Base-by-base conservation (phyloP, 768 basidiomycete species). In the Auricularia cornea region DNA sequence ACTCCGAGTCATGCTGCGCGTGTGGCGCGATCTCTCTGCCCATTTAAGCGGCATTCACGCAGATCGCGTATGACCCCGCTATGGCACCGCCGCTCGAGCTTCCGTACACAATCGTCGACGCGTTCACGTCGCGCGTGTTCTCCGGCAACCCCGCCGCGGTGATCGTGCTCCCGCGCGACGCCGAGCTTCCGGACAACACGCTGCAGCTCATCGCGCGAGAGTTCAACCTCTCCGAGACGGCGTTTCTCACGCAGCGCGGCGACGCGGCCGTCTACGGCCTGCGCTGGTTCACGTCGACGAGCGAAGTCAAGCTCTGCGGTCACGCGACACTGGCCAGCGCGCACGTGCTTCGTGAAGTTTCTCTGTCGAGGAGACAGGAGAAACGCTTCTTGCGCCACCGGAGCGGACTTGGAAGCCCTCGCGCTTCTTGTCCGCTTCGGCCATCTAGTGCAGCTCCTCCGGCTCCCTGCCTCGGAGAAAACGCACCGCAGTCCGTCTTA, bases 281-380 rank as follows among this genome's bases (percentile, higher is more conserved):
- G 35, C 76, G 79, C 54, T 82, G 72, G 70, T 75, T 80, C 65
- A 68, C 73, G 23, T 57, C 77, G 3, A 68, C 68, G 8, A 29
- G 51, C 2, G 78, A 78, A 64, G 54, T 73, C 1, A 69, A 73
- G 8, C 62, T 80, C n/a, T 80, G 80, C 60, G 76, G 78, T n/a
- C 79, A 81, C 67, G 80, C 70, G 23, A 75, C 75, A 2, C 67
- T 84, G 12, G 82, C 80, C 2, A 74, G 80, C 28, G 75, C 79
- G 1, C 72, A 77, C 60, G 35, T 60, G 5, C 40, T 60, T 16
- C n/a, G n/a, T n/a, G n/a, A n/a, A n/a, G n/a, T n/a, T n/a, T n/a
- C n/a, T n/a, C n/a, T n/a, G n/a, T n/a, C n/a, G n/a, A n/a, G n/a
- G n/a, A n/a, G n/a, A n/a, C n/a, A n/a, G n/a, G n/a, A n/a, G n/a